Conservation (phyloP, 345 rosid genomes). For the Lenwebbia sp. region DNA sequence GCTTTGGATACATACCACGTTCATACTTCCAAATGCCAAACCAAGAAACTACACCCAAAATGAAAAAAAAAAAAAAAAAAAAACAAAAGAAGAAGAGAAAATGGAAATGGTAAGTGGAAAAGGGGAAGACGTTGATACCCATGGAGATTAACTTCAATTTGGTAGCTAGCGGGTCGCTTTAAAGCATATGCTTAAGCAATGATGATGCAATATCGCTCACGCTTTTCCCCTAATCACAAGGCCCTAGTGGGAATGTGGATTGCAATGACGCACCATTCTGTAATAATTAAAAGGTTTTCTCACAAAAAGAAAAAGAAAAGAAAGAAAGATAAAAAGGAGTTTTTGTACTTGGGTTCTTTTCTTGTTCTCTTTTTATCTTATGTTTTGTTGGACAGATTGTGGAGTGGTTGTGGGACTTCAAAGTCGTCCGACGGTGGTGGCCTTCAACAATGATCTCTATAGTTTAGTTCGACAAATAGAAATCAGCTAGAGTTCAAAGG, state of each 20-base stretch:
- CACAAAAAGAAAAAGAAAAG: neutral
- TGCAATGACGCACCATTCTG: neutral
- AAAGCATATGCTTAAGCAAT: neutral
- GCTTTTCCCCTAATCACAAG: constrained; percentile 3
- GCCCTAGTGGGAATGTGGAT: constrained; percentile 13
- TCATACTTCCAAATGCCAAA: neutral
- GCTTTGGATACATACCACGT: neutral
- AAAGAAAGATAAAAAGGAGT: neutral
- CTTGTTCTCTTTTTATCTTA: neutral
- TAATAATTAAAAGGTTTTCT: neutral
- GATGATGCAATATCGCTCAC: neutral
- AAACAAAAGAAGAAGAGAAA: neutral
- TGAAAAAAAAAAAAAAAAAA: neutral
- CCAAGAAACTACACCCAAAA: neutral
- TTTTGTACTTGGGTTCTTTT: neutral
- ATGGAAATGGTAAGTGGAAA: neutral
- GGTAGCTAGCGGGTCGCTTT: constrained; percentile 40
- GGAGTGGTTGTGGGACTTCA: neutral
- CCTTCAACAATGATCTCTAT: neutral
- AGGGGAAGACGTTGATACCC: neutral
- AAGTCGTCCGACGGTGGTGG: neutral
- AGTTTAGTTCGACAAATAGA: neutral
- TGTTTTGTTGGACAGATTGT: neutral
- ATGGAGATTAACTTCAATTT: constrained; percentile 4
- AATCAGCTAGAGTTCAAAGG: neutral